Conservation (phyloP, 352 stramenopile species). For the Thalassiosira ordinaria region DNA sequence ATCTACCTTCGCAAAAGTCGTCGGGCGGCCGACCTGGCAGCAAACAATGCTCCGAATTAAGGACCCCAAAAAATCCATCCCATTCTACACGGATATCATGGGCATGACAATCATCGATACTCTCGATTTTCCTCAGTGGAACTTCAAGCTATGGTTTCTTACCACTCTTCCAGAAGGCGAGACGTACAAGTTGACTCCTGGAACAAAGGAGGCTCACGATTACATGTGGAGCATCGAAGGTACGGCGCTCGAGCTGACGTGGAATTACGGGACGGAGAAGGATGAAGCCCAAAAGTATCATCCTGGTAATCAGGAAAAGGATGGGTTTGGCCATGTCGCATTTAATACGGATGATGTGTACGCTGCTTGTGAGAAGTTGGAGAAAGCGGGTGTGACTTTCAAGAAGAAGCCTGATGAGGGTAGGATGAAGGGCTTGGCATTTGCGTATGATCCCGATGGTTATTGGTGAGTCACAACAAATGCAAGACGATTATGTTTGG, state of each 20-base stretch:
- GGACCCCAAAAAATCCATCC: conserved; percentile 70
- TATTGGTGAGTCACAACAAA: conserved; percentile 81
- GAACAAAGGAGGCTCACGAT: conserved; percentile 85
- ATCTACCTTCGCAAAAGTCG: conserved; percentile 26
- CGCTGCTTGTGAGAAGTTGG: conserved; percentile 81
- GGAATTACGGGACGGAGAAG: conserved; percentile 86
- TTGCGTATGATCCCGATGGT: conserved; percentile 87
- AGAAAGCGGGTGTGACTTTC: conserved; percentile 86
- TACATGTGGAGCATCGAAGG: conserved; percentile 86
- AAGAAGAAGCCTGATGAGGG: conserved; percentile 91
- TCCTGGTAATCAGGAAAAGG: conserved; percentile 88
- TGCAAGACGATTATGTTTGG: no score
- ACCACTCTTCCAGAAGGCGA: conserved; percentile 71
- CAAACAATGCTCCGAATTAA: conserved; percentile 88
- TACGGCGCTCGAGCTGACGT: conserved; percentile 86
- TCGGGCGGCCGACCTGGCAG: conserved; percentile 84
- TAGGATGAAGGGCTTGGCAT: conserved; percentile 89
- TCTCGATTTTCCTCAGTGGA: conserved; percentile 85
- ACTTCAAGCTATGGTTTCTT: conserved; percentile 87
- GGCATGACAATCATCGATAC: conserved; percentile 86
- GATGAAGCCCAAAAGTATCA: conserved; percentile 78
- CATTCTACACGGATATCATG: conserved; percentile 79
- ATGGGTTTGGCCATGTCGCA: conserved; percentile 91
- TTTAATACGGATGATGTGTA: conserved; percentile 89
- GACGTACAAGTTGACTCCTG: conserved; percentile 71